phyloP scores from a whole-genome alignment of 495 filamentous ascomycete genomes.

The Aspergillus sclerotioniger region DNA sequence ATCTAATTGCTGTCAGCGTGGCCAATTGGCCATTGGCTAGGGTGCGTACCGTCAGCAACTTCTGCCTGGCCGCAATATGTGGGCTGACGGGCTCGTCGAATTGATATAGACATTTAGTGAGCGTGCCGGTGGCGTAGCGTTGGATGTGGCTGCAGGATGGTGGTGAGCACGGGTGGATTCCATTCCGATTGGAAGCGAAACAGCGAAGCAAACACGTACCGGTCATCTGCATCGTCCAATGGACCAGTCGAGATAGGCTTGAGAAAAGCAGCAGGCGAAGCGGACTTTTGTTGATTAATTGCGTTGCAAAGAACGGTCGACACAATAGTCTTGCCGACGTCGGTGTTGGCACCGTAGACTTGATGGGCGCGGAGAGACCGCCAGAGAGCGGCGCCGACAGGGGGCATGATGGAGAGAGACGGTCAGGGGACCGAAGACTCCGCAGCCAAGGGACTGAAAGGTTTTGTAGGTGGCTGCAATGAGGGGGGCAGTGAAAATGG shows the following conservation, averaged over 20 bases:
- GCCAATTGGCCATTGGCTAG: not conserved
- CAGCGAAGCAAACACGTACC: slow-evolving; percentile 37
- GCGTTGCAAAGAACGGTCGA: slow-evolving; percentile 68
- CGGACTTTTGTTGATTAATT: slow-evolving; percentile 37
- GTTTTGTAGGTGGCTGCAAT: too few relatives aligned
- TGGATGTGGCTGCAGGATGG: slow-evolving; percentile 52
- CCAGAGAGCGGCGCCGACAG: slow-evolving; percentile 53
- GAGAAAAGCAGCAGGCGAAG: slow-evolving; percentile 56
- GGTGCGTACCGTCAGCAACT: slow-evolving; percentile 23
- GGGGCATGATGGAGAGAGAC: slow-evolving; percentile 26
- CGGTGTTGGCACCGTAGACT: slow-evolving; percentile 76
- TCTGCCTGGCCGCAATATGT: slow-evolving; percentile 60
- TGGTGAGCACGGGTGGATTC: not conserved
- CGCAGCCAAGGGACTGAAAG: too few relatives aligned
- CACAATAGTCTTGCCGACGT: slow-evolving; percentile 77
- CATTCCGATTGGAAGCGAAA: not conserved
- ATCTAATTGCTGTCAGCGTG: slow-evolving; percentile 24
- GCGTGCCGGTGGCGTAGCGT: slow-evolving; percentile 48
- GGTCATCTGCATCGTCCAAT: slow-evolving; percentile 62
- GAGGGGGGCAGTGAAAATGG: too few relatives aligned
- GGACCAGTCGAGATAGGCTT: slow-evolving; percentile 78
- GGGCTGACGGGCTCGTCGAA: slow-evolving; percentile 71
- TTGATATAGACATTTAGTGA: slow-evolving; percentile 63
- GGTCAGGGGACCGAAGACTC: slow-evolving; percentile 3
- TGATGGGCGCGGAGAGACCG: slow-evolving; percentile 62